phyloP scores from a whole-genome alignment of 257 asterid genomes.

The Fraxinus quadrangulata region DNA sequence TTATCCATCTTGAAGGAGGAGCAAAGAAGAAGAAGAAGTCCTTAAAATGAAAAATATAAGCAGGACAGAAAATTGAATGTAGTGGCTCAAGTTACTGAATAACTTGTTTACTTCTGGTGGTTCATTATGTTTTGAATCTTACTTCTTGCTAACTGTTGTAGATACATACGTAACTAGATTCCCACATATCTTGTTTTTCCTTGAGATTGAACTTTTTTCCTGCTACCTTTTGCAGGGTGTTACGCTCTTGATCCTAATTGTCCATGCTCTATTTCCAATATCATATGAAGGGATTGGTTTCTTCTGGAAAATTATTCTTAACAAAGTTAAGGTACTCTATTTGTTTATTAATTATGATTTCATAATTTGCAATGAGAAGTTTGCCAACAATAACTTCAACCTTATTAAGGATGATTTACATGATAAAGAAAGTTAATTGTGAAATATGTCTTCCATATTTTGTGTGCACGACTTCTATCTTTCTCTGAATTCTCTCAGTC shows the following conservation, averaged over 20 bases:
- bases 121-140: conserved; percentile 20
- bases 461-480: not conserved
- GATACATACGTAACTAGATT: not conserved
- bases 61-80: not conserved
- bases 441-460: not conserved
- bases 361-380: conserved; percentile 19
- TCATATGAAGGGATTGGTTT: conserved; percentile 72
- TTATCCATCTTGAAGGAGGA: not conserved
- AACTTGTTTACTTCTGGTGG: conserved; percentile 12
- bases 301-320: conserved; percentile 68
- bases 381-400: not conserved
- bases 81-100: conserved; percentile 14
- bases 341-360: conserved; percentile 3
- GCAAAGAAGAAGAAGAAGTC: not conserved
- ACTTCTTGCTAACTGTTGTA: not conserved
- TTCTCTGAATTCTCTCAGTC: not conserved
- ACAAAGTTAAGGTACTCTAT: conserved; percentile 71
- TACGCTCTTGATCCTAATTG: conserved; percentile 67
- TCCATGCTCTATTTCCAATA: conserved; percentile 72
- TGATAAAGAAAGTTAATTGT: not conserved
- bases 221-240: conserved; percentile 52
- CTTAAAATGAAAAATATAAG: not conserved
- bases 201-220: conserved; percentile 23
- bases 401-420: not conserved
- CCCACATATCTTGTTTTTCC: not conserved